Conservation (phyloP, 2,329 filamentous ascomycete genomes). For the Coniochaeta sp. region DNA sequence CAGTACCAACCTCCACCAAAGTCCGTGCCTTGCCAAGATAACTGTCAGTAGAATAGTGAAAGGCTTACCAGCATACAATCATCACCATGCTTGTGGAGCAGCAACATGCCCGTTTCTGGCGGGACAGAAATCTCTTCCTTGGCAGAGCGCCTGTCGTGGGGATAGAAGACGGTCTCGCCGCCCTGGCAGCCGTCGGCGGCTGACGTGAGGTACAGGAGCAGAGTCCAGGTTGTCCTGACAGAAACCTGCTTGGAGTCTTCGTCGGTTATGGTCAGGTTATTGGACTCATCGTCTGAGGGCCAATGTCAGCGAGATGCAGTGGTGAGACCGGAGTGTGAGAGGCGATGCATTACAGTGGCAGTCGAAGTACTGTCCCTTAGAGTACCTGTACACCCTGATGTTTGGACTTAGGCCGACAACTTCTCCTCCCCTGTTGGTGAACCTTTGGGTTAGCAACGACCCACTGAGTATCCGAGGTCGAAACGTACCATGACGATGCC, state of each 20-base stretch:
- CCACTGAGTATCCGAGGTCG: background rate
- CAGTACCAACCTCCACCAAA: background rate
- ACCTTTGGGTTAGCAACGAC: background rate
- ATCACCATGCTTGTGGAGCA: conserved; percentile 83
- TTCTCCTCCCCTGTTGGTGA: conserved; percentile 62
- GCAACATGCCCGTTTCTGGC: conserved; percentile 75
- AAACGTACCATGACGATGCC: conserved; percentile 37
- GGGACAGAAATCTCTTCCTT: conserved; percentile 63
- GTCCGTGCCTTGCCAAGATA: background rate
- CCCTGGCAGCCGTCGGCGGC: conserved; percentile 67
- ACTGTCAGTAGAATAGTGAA: background rate
- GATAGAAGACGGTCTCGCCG: conserved; percentile 89
- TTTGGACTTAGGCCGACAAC: conserved; percentile 82
- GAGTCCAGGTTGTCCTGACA: conserved; percentile 80
- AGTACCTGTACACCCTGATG: conserved; percentile 84
- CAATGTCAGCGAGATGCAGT: background rate
- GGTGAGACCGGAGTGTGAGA: background rate
- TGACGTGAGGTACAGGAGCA: conserved; percentile 80
- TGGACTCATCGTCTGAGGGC: conserved; percentile 73
- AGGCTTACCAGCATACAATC: conserved; percentile 69
- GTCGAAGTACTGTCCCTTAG: conserved; percentile 82
- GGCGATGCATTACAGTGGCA: conserved; percentile 61
- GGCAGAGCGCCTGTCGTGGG: conserved; percentile 49
- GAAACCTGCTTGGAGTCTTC: conserved; percentile 27
- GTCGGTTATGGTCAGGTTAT: conserved; percentile 55